A percentile compares a stretch with the other conserved stretches of the same genome.
Conservation (phyloP, 495 filamentous ascomycete species). For the Neurospora sp. region DNA sequence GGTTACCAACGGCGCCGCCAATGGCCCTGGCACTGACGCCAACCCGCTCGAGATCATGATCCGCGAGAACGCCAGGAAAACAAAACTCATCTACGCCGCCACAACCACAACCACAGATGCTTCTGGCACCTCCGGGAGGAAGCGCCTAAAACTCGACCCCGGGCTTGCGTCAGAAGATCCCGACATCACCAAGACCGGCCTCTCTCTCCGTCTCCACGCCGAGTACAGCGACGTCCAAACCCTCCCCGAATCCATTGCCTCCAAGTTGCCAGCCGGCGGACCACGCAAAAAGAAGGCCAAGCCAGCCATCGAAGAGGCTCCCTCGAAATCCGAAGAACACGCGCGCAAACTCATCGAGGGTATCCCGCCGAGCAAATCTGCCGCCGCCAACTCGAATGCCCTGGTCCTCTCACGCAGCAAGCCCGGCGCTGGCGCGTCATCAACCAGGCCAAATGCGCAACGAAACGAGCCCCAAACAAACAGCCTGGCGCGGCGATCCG, state of each 20-base stretch:
- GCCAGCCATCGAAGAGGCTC: slow-evolving; percentile 31
- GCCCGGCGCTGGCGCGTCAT: slow-evolving; percentile 3
- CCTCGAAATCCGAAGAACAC: slow-evolving; percentile 40
- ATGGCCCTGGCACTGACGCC: slow-evolving; percentile 11
- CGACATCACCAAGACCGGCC: slow-evolving; percentile 28
- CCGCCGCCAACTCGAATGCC: slow-evolving; percentile 44
- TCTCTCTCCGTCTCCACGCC: slow-evolving; percentile 37
- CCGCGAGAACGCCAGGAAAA: slow-evolving; percentile 29
- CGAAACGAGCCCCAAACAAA: slow-evolving; percentile 18
- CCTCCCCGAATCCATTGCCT: slow-evolving; percentile 74
- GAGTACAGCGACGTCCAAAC: slow-evolving; percentile 79
- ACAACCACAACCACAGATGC: slow-evolving; percentile 4
- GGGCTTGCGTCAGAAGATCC: slow-evolving; percentile 25
- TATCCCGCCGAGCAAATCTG: slow-evolving; percentile 37
- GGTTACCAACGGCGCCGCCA: slow-evolving; percentile 11
- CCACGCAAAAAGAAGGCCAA: slow-evolving; percentile 28
- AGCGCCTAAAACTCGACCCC: slow-evolving; percentile 32
- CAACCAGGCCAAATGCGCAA: slow-evolving; percentile 5
- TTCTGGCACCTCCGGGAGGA: slow-evolving; percentile 21
- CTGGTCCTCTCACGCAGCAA: slow-evolving; percentile 39
- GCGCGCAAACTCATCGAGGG: slow-evolving; percentile 64
- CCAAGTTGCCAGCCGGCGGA: slow-evolving; percentile 60
- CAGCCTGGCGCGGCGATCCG: slow-evolving; percentile 58
- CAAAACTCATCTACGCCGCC: slow-evolving; percentile 31
- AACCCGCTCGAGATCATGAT: slow-evolving; percentile 26